A percentile compares a stretch with the other conserved stretches of the same genome.
Conservation (phyloP, 2,329 filamentous ascomycete genomes). For the Aureobasidium uvarum region DNA sequence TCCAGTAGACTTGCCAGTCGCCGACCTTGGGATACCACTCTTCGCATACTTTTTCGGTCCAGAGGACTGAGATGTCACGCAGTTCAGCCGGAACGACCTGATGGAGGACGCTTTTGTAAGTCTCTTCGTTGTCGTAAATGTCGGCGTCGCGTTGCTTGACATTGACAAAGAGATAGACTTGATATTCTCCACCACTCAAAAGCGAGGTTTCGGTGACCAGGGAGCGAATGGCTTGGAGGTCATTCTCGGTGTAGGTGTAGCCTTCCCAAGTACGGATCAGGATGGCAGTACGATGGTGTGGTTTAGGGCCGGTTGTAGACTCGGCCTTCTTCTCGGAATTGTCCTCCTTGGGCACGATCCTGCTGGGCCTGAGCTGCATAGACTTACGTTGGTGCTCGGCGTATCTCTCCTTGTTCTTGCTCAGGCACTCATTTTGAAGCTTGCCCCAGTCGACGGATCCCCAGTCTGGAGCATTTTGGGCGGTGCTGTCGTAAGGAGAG, state of each 20-base stretch:
- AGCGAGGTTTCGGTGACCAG: slow-evolving; percentile 49
- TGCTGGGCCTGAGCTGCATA: slow-evolving; percentile 31
- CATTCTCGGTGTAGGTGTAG: slow-evolving; percentile 49
- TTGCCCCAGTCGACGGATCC: slow-evolving; percentile 66
- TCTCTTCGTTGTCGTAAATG: slow-evolving; percentile 59
- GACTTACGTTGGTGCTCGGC: slow-evolving; percentile 42
- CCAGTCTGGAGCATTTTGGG: slow-evolving; percentile 55
- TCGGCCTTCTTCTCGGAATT: background rate
- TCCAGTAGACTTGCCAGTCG: slow-evolving; percentile 52
- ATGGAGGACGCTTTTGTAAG: slow-evolving; percentile 60
- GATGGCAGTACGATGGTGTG: slow-evolving; percentile 47
- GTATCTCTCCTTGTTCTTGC: slow-evolving; percentile 65
- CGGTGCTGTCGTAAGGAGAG: slow-evolving; percentile 54
- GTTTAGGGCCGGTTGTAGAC: slow-evolving; percentile 33
- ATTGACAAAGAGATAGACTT: slow-evolving; percentile 50
- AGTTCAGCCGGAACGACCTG: slow-evolving; percentile 68
- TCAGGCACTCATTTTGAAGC: slow-evolving; percentile 64
- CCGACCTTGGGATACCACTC: slow-evolving; percentile 51
- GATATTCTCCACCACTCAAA: slow-evolving; percentile 49
- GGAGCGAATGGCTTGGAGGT: slow-evolving; percentile 47
- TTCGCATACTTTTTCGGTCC: slow-evolving; percentile 60
- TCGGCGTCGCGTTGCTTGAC: slow-evolving; percentile 55
- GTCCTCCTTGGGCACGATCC: slow-evolving; percentile 30
- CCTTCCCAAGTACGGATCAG: slow-evolving; percentile 50
- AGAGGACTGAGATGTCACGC: slow-evolving; percentile 67